Base-by-base conservation (phyloP, 106 monocot genomes). In the Posidonia australis region DNA sequence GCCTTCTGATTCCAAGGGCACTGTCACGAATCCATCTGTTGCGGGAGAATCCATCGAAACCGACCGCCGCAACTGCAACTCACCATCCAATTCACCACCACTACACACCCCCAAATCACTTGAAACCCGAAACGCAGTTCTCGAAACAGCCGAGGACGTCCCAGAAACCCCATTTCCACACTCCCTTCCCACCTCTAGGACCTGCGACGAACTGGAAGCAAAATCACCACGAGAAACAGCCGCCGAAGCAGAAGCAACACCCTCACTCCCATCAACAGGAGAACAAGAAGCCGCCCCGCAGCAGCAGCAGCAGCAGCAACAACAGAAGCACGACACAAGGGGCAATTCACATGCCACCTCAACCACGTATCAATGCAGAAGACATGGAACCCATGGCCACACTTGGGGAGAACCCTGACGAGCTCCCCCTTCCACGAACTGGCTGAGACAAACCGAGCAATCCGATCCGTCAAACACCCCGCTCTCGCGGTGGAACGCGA, bases 301-400 rank as follows among this genome's bases (percentile, higher is more conserved):
- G 13, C 16, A 29, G 28, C 16, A 29, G 29, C 19, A 9, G n/a
- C 29, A 28, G 28, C 58, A 31, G 47, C 28, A 13, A 44, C 58
- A 46, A 80, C 63, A 60, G 77, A 42, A 42, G 51, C 70, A 13
- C 86, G 89, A 51, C 89, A 90, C 20, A 85, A 72, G 9, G 89
- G 89, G 76, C 89, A 85, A 47, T 71, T 85, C 56, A 77, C 74
- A 70, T 90, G 77, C 2, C 80, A 70, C 46, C 64, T 75, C 27
- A 90, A 54, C 85, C 89, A 90, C 0, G 77, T 70, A 41, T 90
- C 89, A 45, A 90, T 90, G 72, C 89, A 85, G 18, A 44, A 62
- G 24, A 85, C 59, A 30, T 90, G 89, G 65, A 85, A 90, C 0
- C 80, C 80, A 45, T 90, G 89, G 44, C 64, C 55, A 47, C 89